These are phyloP conservation scores for Psilocybe tampanensis DNA, from an alignment of 768 basidiomycete species.

Conservation along the genomic window DNA sequence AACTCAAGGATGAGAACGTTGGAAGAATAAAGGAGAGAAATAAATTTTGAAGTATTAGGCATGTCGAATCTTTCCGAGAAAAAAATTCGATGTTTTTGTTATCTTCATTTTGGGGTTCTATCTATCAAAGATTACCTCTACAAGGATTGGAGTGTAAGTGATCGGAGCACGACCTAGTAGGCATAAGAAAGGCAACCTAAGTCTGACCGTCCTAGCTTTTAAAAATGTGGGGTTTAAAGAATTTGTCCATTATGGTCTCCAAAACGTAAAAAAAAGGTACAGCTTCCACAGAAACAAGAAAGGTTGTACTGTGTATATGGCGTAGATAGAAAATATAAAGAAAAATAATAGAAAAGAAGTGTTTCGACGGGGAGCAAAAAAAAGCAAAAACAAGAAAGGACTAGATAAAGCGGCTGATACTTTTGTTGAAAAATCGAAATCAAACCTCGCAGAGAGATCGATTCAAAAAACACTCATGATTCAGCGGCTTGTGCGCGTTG, in stretches of 20 bases:
- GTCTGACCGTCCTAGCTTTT: background rate
- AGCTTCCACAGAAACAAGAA: background rate
- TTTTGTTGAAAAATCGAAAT: slow-evolving; percentile 5
- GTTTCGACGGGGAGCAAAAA: background rate
- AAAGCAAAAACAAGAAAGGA: background rate
- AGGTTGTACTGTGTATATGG: background rate
- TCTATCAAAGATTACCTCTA: too few relatives aligned
- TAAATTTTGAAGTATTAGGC: too few relatives aligned
- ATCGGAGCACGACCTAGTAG: too few relatives aligned
- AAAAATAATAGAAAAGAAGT: background rate
- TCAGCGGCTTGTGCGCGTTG: slow-evolving; percentile 25
- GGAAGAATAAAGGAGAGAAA: slow-evolving; percentile 63
- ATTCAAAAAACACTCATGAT: background rate
- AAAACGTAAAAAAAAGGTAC: background rate
- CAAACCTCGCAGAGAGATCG: background rate
- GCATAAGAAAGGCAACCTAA: too few relatives aligned
- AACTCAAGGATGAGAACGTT: slow-evolving; percentile 66
- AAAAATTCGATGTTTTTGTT: too few relatives aligned
- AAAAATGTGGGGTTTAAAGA: background rate
- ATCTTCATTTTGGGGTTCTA: too few relatives aligned
- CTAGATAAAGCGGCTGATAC: slow-evolving; percentile 3
- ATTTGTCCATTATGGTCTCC: background rate
- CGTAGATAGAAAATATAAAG: background rate
- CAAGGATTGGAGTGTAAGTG: too few relatives aligned
- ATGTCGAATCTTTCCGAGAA: too few relatives aligned